Conservation (phyloP, 2,329 filamentous ascomycete genomes). For the Gaeumannomyces tritici region DNA sequence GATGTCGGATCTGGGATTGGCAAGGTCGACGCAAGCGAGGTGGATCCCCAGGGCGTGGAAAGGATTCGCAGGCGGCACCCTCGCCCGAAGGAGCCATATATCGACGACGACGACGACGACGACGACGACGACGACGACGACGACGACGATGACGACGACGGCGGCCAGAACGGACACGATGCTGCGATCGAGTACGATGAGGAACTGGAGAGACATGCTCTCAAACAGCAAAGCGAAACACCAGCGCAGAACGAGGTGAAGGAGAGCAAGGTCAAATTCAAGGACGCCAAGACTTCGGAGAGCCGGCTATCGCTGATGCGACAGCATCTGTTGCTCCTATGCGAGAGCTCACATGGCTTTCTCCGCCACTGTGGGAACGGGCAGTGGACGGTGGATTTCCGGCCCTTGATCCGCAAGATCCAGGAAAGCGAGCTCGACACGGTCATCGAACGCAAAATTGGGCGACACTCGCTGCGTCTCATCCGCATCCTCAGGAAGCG, state of each 20-base stretch:
- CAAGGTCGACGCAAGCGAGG: constrained; percentile 36
- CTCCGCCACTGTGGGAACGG: constrained; percentile 59
- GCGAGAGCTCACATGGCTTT: constrained; percentile 60
- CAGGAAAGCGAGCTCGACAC: constrained; percentile 73
- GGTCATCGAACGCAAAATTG: constrained; percentile 69
- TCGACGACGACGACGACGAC: constrained; percentile 27
- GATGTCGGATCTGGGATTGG: constrained; percentile 50
- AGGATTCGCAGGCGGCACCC: constrained; percentile 26
- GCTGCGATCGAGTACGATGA: constrained; percentile 6
- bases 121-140: constrained; percentile 22
- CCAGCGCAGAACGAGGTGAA: constrained; percentile 15
- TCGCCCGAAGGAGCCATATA: constrained; percentile 20
- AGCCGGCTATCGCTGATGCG: constrained; percentile 51
- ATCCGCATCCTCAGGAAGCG: constrained; percentile 75
- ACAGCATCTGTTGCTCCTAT: constrained; percentile 63
- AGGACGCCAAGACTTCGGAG: constrained; percentile 31
- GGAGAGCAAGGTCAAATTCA: constrained; percentile 39
- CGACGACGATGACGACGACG: constrained; percentile 18
- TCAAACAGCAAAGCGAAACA: constrained; percentile 2
- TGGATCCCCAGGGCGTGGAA: constrained; percentile 36
- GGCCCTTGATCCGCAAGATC: constrained; percentile 58
- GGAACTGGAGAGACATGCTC: constrained; percentile 15
- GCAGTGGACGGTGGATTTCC: constrained; percentile 79
- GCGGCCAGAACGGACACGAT: constrained; percentile 18
- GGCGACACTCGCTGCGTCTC: constrained; percentile 69